Conservation (phyloP, 805 yeast species). For the Pichia thaimueangensis region DNA sequence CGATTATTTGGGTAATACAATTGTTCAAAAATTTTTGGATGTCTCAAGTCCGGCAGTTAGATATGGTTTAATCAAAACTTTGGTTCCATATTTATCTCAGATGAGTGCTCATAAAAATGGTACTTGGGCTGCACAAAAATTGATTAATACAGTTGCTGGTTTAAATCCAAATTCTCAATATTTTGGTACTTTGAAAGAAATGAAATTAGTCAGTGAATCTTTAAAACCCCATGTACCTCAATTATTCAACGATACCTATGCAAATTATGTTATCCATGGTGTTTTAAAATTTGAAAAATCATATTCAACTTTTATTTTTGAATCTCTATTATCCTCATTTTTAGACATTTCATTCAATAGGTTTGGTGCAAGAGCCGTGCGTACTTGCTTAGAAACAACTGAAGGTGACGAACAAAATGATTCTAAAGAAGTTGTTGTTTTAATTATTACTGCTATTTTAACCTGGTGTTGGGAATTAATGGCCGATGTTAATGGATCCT, state of each 20-base stretch:
- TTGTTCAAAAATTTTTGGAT: slow-evolving; percentile 85
- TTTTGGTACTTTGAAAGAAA: slow-evolving; percentile 43
- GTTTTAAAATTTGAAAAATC: slow-evolving; percentile 83
- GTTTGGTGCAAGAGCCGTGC: slow-evolving; percentile 90
- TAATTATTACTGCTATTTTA: slow-evolving; percentile 72
- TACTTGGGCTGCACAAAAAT: slow-evolving; percentile 98
- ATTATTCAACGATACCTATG: slow-evolving; percentile 90
- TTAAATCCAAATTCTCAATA: slow-evolving; percentile 2
- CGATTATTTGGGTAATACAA: slow-evolving; percentile 93
- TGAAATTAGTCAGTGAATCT: slow-evolving; percentile 57
- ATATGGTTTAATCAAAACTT: slow-evolving; percentile 70
- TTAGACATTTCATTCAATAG: slow-evolving; percentile 79
- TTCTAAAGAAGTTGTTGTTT: slow-evolving; percentile 53
- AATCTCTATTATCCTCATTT: slow-evolving; percentile 70
- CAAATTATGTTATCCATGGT: slow-evolving; percentile 93
- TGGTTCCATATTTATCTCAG: slow-evolving; percentile 77
- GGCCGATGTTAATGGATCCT: slow-evolving; percentile 78
- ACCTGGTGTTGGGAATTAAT: slow-evolving; percentile 74
- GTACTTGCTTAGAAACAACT: slow-evolving; percentile 73
- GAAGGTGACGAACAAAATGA: slow-evolving; percentile 4
- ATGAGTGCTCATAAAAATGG: slow-evolving; percentile 97
- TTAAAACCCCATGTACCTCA: slow-evolving; percentile 78
- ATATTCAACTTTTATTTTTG: slow-evolving; percentile 83
- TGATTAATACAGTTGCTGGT: slow-evolving; percentile 59
- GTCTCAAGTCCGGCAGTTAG: slow-evolving; percentile 63